These are phyloP conservation scores for Pleurotus djamor DNA, from an alignment of 768 basidiomycete species.

Conservation along the genomic window DNA sequence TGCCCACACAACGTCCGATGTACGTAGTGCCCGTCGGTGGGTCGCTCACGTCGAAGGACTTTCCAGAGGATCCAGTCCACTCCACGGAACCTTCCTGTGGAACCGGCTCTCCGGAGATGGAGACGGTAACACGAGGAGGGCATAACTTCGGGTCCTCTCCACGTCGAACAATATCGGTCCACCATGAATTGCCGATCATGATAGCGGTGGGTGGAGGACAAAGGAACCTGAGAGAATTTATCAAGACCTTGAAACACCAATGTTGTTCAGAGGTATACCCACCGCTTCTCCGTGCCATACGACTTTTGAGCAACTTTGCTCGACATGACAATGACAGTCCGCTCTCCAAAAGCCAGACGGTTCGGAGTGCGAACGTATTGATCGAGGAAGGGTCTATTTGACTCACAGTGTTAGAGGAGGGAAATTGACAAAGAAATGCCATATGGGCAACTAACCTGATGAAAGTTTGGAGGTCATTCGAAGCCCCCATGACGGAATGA, in stretches of 20 bases:
- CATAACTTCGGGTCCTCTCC: constrained; percentile 73
- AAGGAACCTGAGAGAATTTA: constrained; percentile 58
- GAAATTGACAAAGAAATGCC: constrained; percentile 9
- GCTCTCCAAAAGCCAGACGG: constrained; percentile 87
- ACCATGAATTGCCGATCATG: constrained; percentile 94
- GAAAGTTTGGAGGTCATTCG: constrained; percentile 77
- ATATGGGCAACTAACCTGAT: constrained; percentile 52
- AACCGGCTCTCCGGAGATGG: constrained; percentile 87
- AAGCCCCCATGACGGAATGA: constrained; percentile 53
- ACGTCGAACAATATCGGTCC: constrained; percentile 76
- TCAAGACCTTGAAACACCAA: constrained; percentile 10
- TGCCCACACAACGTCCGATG: constrained; percentile 91
- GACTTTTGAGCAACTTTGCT: constrained; percentile 97
- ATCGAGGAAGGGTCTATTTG: constrained; percentile 77
- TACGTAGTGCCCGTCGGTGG: constrained; percentile 83
- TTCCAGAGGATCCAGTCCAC: constrained; percentile 86
- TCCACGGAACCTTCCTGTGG: constrained; percentile 84
- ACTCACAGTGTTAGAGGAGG: constrained; percentile 5
- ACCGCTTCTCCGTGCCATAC: constrained; percentile 96
- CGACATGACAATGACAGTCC: constrained; percentile 96
- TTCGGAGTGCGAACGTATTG: constrained; percentile 85
- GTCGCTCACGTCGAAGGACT: constrained; percentile 78
- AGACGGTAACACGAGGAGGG: constrained; percentile 82
- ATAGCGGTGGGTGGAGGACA: constrained; percentile 94
- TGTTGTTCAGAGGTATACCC: constrained; percentile 13